Percentiles rank a stretch among this genome's conserved stretches.
These are phyloP conservation scores for Monilinia vaccinii-corymbosi DNA, from an alignment of 2,329 filamentous ascomycete genomes.

Conservation along the genomic window DNA sequence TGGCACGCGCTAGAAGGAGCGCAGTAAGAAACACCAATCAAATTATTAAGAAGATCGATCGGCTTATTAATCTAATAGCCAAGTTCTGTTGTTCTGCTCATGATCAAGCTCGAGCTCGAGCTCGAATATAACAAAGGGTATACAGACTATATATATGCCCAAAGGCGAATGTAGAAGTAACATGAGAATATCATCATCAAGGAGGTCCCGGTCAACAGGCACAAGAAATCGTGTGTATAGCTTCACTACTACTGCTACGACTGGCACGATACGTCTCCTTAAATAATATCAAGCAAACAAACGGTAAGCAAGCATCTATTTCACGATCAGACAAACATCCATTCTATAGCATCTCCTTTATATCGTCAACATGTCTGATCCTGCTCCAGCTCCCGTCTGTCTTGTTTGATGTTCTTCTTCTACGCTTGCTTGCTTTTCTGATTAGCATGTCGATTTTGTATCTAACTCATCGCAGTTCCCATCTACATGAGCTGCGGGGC, in stretches of 20 bases:
- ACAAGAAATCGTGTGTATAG: background rate
- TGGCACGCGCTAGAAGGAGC: background rate
- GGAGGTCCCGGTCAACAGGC: background rate
- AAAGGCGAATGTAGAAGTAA: too few relatives aligned
- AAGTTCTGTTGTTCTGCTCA: too few relatives aligned
- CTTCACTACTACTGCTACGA: background rate
- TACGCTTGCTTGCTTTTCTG: background rate
- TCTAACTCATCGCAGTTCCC: background rate
- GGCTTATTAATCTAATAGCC: background rate
- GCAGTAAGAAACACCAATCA: background rate
- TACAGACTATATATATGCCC: too few relatives aligned
- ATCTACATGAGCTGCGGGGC: background rate
- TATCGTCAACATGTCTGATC: background rate
- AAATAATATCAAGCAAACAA: background rate
- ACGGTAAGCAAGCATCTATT: background rate
- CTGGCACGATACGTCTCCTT: too few relatives aligned
- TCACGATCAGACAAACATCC: too few relatives aligned
- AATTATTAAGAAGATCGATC: background rate
- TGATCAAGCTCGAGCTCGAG: background rate
- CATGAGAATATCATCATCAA: background rate
- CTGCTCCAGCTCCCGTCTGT: background rate
- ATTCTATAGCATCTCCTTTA: background rate
- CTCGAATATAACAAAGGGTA: background rate
- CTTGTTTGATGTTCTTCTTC: background rate
- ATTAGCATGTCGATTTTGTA: background rate